Percentiles rank a stretch among this genome's conserved stretches.
These are phyloP conservation scores for Hypomyces perniciosus DNA, from an alignment of 2,329 filamentous ascomycete genomes.

Conservation along the genomic window DNA sequence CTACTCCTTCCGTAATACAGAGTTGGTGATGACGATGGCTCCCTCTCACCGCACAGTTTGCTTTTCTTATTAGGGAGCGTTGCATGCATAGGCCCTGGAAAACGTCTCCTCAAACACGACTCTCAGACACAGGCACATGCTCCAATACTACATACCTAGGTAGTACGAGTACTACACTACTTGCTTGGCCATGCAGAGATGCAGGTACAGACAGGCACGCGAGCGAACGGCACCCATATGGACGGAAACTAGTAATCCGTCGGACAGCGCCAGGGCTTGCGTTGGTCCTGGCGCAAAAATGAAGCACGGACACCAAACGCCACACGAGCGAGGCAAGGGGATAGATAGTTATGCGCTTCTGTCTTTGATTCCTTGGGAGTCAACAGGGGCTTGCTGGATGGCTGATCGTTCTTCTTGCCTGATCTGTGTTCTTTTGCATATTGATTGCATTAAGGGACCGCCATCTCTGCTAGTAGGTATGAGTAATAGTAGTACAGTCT, in stretches of 20 bases:
- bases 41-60: no score
- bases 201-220: constrained; percentile 11
- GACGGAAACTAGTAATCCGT: background rate
- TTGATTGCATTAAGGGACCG: no score
- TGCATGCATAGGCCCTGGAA: no score
- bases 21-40: no score
- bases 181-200: background rate
- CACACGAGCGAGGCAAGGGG: background rate
- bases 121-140: background rate
- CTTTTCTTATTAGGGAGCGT: no score
- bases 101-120: no score
- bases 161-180: background rate
- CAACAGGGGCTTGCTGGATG: no score
- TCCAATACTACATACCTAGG: background rate
- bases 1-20: no score
- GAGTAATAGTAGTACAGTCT: no score
- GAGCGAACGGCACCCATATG: constrained; percentile 3
- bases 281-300: background rate
- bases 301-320: background rate
- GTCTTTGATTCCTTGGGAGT: background rate
- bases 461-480: no score
- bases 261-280: background rate
- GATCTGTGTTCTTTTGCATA: no score
- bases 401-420: no score
- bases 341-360: background rate